Evolutionary conservation across 2,329 filamentous ascomycete genomes (phyloP), one percentile per base, ranked within the genome.

Genomic region (Botrytis paeoniae): DNA sequence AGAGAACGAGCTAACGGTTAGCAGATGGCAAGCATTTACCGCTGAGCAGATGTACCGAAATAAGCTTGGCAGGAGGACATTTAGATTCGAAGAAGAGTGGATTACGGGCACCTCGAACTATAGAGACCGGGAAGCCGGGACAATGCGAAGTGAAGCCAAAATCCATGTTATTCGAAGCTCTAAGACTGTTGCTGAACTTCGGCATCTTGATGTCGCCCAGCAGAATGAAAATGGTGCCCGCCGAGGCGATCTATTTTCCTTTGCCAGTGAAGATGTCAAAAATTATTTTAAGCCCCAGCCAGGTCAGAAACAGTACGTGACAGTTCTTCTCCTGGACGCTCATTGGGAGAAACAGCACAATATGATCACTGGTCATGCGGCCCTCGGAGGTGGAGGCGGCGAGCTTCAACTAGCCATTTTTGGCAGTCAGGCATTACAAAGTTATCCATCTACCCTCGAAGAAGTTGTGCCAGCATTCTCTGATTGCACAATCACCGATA

Each of bases 41-140:
- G 94, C 93, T 10, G 96, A 99, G 81, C 95, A 98, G 81, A 98
- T 98, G 95, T 92, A 89, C 81, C 91, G 94, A 75, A 93, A 97
- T 81, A 93, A 92, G 74, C 89, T 98, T 77, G 94, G 95, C 16
- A 89, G 95, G 73, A 90, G 95, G 73, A 91, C 89, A 70, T 98
- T 98, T 82, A 88, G 95, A 61, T 95, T 97, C 75, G 96, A 98
- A 78, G 96, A 99, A 82, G 93, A 97, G 80, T 98, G 96, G 96
- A 93, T 93, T 74, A 89, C 90, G 4, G 95, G 95, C 12, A 93
- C 93, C 2, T 86, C 93, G 74, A 95, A 93, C 74, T 87, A 88
- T 77, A 90, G 92, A 57, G 96, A 98, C 80, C 86, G 86, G 75
- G 88, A 90, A 71, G 85, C 85, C 39, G 91, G 90, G 10, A 88